Evolutionary conservation across 2,329 filamentous ascomycete genomes (phyloP).

Genomic region (Neurospora sp.): DNA sequence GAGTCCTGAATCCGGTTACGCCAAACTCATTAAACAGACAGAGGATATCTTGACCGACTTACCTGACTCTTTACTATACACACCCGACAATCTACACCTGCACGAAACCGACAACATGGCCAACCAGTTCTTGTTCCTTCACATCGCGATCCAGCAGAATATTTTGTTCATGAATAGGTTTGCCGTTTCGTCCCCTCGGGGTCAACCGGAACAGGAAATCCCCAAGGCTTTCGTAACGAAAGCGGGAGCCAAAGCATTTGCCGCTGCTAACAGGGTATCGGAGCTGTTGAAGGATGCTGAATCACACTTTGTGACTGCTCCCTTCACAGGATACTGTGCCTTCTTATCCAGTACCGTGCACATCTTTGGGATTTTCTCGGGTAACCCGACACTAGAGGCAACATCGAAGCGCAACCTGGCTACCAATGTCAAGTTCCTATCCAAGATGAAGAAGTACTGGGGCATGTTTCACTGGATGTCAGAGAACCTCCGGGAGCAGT

Average conservation of each 20-base stretch:
- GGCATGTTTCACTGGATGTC: slow-evolving; percentile 97
- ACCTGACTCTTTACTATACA: slow-evolving; percentile 65
- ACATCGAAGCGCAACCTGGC: slow-evolving; percentile 75
- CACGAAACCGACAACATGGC: slow-evolving; percentile 78
- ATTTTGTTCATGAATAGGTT: slow-evolving; percentile 85
- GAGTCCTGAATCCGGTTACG: slow-evolving; percentile 69
- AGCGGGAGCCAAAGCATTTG: slow-evolving; percentile 64
- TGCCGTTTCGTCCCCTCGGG: slow-evolving; percentile 61
- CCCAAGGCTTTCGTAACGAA: slow-evolving; percentile 69
- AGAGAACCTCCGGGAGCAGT: slow-evolving; percentile 83
- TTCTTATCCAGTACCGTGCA: slow-evolving; percentile 94
- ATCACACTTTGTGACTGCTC: slow-evolving; percentile 71
- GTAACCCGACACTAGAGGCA: slow-evolving; percentile 64
- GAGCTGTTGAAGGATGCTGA: slow-evolving; percentile 72
- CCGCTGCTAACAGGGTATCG: slow-evolving; percentile 80
- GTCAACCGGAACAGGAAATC: slow-evolving; percentile 56
- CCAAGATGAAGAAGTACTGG: slow-evolving; percentile 96
- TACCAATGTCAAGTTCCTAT: slow-evolving; percentile 80
- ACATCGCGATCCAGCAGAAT: slow-evolving; percentile 83
- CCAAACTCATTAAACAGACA: slow-evolving; percentile 57
- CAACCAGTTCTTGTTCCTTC: slow-evolving; percentile 87
- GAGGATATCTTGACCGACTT: slow-evolving; percentile 60
- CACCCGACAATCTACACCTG: slow-evolving; percentile 68
- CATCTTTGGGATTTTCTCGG: slow-evolving; percentile 82
- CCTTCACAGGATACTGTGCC: slow-evolving; percentile 89